phyloP scores from a whole-genome alignment of 805 yeast species.

The Lipomyces starkeyi region DNA sequence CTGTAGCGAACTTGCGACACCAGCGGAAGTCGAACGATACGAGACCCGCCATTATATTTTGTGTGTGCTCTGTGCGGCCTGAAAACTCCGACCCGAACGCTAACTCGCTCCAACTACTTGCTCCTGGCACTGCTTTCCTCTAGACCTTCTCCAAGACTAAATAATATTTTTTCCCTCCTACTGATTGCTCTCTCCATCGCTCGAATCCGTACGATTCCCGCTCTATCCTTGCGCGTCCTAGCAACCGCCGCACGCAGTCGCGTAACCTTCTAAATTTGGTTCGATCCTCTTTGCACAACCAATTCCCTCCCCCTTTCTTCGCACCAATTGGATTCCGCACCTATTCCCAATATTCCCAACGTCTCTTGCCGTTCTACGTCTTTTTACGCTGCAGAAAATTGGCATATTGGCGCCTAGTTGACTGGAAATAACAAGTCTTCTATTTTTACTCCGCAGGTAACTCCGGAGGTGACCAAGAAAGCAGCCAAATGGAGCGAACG shows the following conservation, averaged over 20 bases:
- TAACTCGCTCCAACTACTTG: background rate
- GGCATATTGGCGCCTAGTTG: background rate
- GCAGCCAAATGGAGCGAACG: slow-evolving; percentile 1
- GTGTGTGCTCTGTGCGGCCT: no score
- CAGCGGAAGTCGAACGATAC: no score
- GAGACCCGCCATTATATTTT: no score
- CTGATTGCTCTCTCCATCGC: no score
- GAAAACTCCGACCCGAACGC: background rate
- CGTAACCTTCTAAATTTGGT: background rate
- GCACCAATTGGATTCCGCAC: background rate
- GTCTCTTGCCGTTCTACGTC: background rate
- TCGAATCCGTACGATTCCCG: background rate
- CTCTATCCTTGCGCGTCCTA: background rate
- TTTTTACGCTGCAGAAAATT: background rate
- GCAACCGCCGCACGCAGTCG: background rate
- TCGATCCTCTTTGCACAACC: no score
- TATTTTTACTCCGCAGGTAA: background rate
- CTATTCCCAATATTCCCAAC: background rate
- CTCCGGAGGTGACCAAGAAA: background rate
- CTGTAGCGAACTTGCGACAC: no score
- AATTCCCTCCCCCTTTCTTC: background rate
- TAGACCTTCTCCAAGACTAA: background rate
- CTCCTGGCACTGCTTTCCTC: background rate
- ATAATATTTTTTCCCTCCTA: background rate
- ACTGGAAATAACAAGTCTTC: background rate